These are phyloP conservation scores for Pseudocercospora macadamiae DNA, from an alignment of 2,329 filamentous ascomycete species.

Conservation along the genomic window DNA sequence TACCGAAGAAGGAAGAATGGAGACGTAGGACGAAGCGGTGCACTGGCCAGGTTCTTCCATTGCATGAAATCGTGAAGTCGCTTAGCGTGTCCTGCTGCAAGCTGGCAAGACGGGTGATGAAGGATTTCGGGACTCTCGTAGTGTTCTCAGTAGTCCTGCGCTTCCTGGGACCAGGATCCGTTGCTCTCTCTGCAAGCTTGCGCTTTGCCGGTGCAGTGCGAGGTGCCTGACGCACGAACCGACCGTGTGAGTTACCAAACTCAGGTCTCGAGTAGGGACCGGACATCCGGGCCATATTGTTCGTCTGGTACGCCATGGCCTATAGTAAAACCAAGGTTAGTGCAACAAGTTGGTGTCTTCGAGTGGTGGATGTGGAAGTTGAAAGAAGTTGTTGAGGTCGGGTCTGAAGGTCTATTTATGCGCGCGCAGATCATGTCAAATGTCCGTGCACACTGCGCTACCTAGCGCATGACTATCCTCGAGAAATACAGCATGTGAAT, in stretches of 20 bases:
- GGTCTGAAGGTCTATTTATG: not conserved
- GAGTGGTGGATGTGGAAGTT: not conserved
- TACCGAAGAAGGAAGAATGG: conserved; percentile 1
- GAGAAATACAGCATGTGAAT: not conserved
- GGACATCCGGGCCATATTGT: no score
- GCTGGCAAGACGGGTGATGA: not conserved
- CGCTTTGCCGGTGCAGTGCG: no score
- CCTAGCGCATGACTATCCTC: not conserved
- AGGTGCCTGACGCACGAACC: no score
- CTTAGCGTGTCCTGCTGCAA: not conserved
- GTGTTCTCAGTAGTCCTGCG: not conserved
- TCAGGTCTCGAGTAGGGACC: no score
- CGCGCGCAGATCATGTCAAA: not conserved
- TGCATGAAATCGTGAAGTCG: conserved; percentile 6
- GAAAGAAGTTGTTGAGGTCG: not conserved
- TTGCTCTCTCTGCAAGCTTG: no score
- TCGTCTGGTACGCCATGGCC: no score
- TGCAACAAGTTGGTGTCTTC: not conserved
- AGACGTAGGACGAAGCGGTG: not conserved
- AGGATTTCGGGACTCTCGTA: not conserved
- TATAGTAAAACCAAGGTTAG: no score
- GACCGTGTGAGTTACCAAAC: no score
- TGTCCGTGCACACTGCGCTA: not conserved
- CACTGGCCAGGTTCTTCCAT: not conserved
- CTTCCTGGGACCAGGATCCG: no score